Evolutionary conservation across 345 rosid species (phyloP).

Genomic region (Brassica incana): DNA sequence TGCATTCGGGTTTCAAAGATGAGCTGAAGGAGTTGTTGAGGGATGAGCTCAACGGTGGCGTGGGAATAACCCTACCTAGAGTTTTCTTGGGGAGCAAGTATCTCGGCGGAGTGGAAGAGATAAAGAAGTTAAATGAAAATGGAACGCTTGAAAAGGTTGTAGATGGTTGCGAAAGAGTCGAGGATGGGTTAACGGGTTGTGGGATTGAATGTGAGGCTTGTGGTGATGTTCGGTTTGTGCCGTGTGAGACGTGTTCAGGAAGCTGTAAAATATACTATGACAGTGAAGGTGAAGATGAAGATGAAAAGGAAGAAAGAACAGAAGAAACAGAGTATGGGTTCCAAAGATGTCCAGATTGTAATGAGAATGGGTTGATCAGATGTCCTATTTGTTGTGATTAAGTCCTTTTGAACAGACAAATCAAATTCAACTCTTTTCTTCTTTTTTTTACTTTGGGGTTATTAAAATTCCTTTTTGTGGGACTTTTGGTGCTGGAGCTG

Average conservation of each 20-base stretch:
- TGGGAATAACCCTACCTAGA: constrained; percentile 52
- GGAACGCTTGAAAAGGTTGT: constrained; percentile 66
- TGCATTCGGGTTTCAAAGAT: constrained; percentile 79
- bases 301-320: constrained; percentile 33
- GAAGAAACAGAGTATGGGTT: constrained; percentile 55
- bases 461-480: background rate
- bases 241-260: constrained; percentile 85
- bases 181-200: constrained; percentile 31
- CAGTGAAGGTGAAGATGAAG: constrained; percentile 23
- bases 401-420: constrained; percentile 6
- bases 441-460: background rate
- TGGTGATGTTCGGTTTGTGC: constrained; percentile 83
- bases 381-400: constrained; percentile 71
- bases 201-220: constrained; percentile 72
- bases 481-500: background rate
- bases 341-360: constrained; percentile 77
- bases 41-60: constrained; percentile 42
- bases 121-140: constrained; percentile 66
- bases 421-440: background rate
- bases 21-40: constrained; percentile 61
- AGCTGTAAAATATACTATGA: constrained; percentile 81
- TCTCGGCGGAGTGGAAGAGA: constrained; percentile 79
- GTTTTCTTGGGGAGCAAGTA: constrained; percentile 70
- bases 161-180: constrained; percentile 53
- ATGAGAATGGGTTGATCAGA: constrained; percentile 87